Evolutionary conservation across 2,329 filamentous ascomycete genomes (phyloP).

Genomic region (Hansfordia pulvinata): DNA sequence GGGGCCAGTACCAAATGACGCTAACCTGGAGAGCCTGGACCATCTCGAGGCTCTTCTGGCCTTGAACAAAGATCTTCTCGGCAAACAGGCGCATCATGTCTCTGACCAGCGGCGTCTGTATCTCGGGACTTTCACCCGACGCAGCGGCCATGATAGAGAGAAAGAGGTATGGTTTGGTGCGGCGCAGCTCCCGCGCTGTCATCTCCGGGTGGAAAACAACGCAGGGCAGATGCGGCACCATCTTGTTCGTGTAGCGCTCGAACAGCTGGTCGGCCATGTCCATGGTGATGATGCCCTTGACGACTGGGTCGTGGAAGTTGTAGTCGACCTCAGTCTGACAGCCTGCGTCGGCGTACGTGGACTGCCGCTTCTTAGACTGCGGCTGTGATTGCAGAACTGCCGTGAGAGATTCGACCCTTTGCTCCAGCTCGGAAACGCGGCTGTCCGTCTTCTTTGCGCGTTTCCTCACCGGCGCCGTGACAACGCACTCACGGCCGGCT

Average conservation of each 20-base stretch:
- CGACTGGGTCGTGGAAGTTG: conserved; percentile 31
- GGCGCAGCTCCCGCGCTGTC: conserved; percentile 40
- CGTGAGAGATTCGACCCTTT: conserved; percentile 81
- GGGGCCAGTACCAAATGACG: conserved; percentile 77
- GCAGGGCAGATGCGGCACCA: conserved; percentile 47
- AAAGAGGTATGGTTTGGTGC: conserved; percentile 51
- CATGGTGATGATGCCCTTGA: conserved; percentile 43
- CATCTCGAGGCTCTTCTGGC: conserved; percentile 71
- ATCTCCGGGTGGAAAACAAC: conserved; percentile 43
- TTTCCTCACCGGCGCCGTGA: conserved; percentile 63
- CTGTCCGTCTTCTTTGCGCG: conserved; percentile 87
- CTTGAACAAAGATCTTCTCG: conserved; percentile 59
- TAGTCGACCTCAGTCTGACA: conserved; percentile 13
- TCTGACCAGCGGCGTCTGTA: conserved; percentile 49
- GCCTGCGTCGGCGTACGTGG: conserved; percentile 18
- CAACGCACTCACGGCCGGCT: conserved; percentile 62
- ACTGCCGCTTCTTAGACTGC: conserved; percentile 5
- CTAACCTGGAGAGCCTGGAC: conserved; percentile 65
- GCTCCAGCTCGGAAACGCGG: conserved; percentile 78
- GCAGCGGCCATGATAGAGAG: conserved; percentile 57
- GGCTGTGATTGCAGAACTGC: conserved; percentile 54
- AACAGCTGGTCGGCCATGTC: conserved; percentile 42
- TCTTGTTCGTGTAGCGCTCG: conserved; percentile 41
- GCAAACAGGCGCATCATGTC: conserved; percentile 63
- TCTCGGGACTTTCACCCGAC: conserved; percentile 37